Percentiles rank a stretch among this genome's conserved stretches.
phyloP scores from a whole-genome alignment of 257 asterid species.

The Solanum microdontum region DNA sequence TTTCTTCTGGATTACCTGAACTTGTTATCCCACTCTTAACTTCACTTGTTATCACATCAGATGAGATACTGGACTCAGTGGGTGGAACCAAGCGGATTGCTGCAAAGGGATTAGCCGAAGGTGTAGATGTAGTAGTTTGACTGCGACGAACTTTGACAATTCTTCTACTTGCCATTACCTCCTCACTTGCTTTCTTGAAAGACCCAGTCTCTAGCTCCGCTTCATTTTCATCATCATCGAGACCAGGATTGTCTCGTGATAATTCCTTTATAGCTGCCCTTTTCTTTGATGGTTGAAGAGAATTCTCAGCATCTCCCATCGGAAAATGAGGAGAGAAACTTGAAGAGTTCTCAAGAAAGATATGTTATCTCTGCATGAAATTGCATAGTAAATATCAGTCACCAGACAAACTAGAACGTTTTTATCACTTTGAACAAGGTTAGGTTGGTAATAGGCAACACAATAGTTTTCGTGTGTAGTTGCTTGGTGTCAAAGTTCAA shows the following conservation, averaged over 20 bases:
- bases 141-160: conserved; percentile 74
- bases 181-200: conserved; percentile 79
- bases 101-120: conserved; percentile 72
- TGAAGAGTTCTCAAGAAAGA: background rate
- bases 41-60: conserved; percentile 7
- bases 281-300: conserved; percentile 66
- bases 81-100: conserved; percentile 52
- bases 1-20: background rate
- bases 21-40: background rate
- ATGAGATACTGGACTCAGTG: conserved; percentile 2
- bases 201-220: conserved; percentile 61
- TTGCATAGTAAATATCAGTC: background rate
- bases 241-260: conserved; percentile 82
- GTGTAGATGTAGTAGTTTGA: conserved; percentile 33
- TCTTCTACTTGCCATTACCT: conserved; percentile 74
- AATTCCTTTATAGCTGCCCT: conserved; percentile 78
- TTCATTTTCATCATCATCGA: conserved; percentile 67
- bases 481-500: background rate
- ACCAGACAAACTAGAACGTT: background rate
- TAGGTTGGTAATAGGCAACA: background rate
- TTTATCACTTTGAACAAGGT: background rate
- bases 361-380: conserved; percentile 1
- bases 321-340: conserved; percentile 1
- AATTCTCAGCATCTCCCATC: conserved; percentile 72
- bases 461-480: too few relatives aligned